Conservation (phyloP, 2,329 filamentous ascomycete species). For the Coniella vitis region DNA sequence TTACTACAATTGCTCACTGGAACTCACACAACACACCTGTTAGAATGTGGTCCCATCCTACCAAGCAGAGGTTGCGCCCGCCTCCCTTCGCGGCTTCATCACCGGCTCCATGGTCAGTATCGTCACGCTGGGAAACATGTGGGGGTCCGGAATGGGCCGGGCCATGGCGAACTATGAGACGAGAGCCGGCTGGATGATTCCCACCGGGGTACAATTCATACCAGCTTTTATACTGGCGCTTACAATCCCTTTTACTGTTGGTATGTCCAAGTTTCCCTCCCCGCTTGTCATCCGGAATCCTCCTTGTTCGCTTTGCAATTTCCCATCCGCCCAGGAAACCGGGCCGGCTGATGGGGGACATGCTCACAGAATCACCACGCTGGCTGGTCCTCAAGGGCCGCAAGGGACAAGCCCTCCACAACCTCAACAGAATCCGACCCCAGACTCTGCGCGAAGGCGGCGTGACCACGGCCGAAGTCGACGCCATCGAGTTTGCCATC, state of each 20-base stretch:
- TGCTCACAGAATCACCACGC: background rate
- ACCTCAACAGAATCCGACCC: constrained; percentile 7
- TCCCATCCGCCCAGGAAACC: background rate
- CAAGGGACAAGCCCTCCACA: background rate
- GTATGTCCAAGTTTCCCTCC: no score
- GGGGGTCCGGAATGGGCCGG: constrained; percentile 3
- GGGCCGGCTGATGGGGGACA: background rate
- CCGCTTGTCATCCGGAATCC: no score
- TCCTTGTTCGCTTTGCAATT: no score
- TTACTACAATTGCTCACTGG: no score
- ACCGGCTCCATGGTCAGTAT: background rate
- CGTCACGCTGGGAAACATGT: constrained; percentile 1
- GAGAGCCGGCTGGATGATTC: constrained; percentile 1
- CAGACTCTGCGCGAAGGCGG: constrained; percentile 22
- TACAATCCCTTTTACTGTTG: constrained; percentile 2
- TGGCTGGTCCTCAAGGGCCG: constrained; percentile 6
- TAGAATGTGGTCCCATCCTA: constrained; percentile 5
- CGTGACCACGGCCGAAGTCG: constrained; percentile 18
- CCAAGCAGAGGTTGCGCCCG: constrained; percentile 8
- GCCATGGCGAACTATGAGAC: background rate
- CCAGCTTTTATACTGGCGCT: background rate
- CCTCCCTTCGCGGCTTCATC: constrained; percentile 6
- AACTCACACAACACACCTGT: background rate
- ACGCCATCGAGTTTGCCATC: constrained; percentile 3
- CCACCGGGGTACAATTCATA: constrained; percentile 2